Evolutionary conservation across 2,329 filamentous ascomycete genomes (phyloP).

Genomic region (Fusarium nelsonii): DNA sequence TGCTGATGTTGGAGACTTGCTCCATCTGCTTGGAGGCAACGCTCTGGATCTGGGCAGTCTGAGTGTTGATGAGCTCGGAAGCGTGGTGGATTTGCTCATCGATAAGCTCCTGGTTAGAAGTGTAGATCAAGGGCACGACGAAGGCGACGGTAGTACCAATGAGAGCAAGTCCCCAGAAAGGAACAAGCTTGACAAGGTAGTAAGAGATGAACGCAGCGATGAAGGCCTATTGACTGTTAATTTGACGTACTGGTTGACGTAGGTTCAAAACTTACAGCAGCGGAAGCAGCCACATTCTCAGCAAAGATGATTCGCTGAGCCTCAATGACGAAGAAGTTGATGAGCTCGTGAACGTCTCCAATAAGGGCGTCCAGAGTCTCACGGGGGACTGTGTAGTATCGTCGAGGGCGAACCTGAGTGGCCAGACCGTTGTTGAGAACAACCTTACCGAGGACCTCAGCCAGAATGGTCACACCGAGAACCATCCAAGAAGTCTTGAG

Average conservation of each 20-base stretch:
- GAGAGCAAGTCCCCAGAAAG: slow-evolving; percentile 76
- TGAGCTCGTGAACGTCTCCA: slow-evolving; percentile 74
- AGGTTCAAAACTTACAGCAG: slow-evolving; percentile 63
- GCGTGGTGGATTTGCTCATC: slow-evolving; percentile 71
- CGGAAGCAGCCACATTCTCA: slow-evolving; percentile 73
- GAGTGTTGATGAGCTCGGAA: slow-evolving; percentile 69
- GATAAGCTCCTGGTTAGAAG: slow-evolving; percentile 76
- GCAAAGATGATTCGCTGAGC: slow-evolving; percentile 75
- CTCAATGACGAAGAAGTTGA: slow-evolving; percentile 80
- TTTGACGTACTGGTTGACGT: background rate
- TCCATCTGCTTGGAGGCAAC: slow-evolving; percentile 74
- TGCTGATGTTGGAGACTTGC: slow-evolving; percentile 72
- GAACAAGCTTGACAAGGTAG: slow-evolving; percentile 76
- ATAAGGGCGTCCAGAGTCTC: slow-evolving; percentile 71
- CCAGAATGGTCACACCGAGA: slow-evolving; percentile 69
- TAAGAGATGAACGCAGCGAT: slow-evolving; percentile 73
- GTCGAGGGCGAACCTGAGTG: slow-evolving; percentile 74
- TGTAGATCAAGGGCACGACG: slow-evolving; percentile 73
- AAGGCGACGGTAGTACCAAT: slow-evolving; percentile 71
- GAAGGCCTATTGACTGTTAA: slow-evolving; percentile 62
- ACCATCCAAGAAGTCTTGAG: slow-evolving; percentile 75
- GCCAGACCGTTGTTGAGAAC: slow-evolving; percentile 72
- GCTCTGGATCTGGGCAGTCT: slow-evolving; percentile 72
- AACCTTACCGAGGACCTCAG: slow-evolving; percentile 71
- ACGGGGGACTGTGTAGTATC: slow-evolving; percentile 75